Evolutionary conservation across 2,329 filamentous ascomycete genomes (phyloP), one percentile per base, ranked within the genome.

Genomic region (Nannizziopsis barbatae): DNA sequence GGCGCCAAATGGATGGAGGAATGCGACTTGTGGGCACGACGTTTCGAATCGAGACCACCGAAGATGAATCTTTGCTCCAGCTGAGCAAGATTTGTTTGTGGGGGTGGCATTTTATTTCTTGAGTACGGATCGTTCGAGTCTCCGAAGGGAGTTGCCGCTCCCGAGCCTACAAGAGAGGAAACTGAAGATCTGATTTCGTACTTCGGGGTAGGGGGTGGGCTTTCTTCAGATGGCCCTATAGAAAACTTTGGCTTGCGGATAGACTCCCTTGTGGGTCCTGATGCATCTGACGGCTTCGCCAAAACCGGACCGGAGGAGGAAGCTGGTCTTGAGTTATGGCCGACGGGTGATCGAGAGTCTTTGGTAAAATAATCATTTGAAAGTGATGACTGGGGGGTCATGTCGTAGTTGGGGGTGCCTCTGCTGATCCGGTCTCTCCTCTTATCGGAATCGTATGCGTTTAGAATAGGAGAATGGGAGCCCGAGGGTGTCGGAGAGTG

Each of bases 1-100:
- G 52, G 31, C 3, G 42, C 35, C 17, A 52, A 44, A 18, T 45
- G 44, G n/a, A 43, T 44, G 10, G 50, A 38, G 14, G 52, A 50
- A 42, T 47, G 44, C 11, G 36, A 72, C 65, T 35, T 74, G 71
- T 10, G 80, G 76, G 77, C 73, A 1, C 80, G 77, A 8, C 73
- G 68, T 45, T 80, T 76, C 49, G 81, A 76, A 67, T 90, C 86
- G 57, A 84, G 81, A 52, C 80, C 74, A 6, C 82, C 80, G 58
- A 95, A 95, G 48, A 93, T 81, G 56, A 94, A 95, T 55, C 88
- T 77, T 5, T 83, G 76, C 58, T 95, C 88, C 39, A 94, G 75
- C 30, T 79, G 74, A 41, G 77, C 76, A 3, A 81, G 69, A 54
- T 81, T 79, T 54, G 76, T 79, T 20, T 75, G 71, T 56, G 83